Percentiles rank a stretch among this genome's conserved stretches.
These are phyloP conservation scores for Gossypium longicalyx DNA, from an alignment of 345 rosid species.

Conservation along the genomic window DNA sequence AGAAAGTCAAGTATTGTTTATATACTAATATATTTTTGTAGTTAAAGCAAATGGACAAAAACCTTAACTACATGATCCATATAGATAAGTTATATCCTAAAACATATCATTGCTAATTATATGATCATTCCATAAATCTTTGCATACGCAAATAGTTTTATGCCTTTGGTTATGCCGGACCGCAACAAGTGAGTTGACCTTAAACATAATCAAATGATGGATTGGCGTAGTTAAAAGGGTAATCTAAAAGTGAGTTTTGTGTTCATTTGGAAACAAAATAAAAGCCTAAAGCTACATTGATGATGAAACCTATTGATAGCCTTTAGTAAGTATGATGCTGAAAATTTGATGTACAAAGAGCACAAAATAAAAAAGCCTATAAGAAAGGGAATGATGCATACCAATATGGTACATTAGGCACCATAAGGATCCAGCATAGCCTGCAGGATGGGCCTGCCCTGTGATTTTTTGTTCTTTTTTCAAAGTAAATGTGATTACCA, in stretches of 20 bases:
- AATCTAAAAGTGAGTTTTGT: not conserved
- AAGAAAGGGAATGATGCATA: not conserved
- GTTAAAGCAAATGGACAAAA: not conserved
- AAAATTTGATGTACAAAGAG: not conserved
- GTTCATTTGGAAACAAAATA: conserved; percentile 2
- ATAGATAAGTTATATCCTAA: too few relatives aligned
- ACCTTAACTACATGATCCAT: too few relatives aligned
- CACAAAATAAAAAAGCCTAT: not conserved
- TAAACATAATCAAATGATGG: conserved; percentile 9
- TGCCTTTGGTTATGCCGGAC: too few relatives aligned
- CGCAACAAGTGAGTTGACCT: not conserved
- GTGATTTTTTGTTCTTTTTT: not conserved
- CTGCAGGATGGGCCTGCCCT: not conserved
- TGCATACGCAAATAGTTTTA: not conserved
- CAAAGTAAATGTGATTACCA: conserved; percentile 14
- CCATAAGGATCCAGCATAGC: conserved; percentile 16
- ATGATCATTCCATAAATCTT: not conserved
- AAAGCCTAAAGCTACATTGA: conserved; percentile 11
- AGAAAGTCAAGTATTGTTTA: not conserved
- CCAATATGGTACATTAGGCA: conserved; percentile 19
- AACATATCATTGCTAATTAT: too few relatives aligned
- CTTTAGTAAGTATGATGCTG: conserved; percentile 19
- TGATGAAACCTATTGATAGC: conserved; percentile 21
- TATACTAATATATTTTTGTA: not conserved
- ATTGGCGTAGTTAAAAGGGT: not conserved